These are phyloP conservation scores for Boeremia lycopersici DNA, from an alignment of 2,329 filamentous ascomycete genomes.

Conservation along the genomic window DNA sequence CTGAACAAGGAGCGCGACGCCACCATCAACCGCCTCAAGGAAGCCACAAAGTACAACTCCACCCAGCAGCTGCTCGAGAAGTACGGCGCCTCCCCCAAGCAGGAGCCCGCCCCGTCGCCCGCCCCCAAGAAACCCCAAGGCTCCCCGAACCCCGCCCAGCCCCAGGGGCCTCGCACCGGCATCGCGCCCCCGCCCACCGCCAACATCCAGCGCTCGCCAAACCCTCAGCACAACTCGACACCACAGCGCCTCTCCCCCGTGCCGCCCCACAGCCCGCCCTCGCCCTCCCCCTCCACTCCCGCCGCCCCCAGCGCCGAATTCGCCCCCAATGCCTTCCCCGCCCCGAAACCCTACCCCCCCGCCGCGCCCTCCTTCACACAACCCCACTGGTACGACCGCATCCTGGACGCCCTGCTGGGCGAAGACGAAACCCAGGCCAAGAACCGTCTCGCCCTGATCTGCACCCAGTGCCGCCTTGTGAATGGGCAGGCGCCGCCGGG, in stretches of 20 bases:
- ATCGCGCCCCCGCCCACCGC: constrained; percentile 68
- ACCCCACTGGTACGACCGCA: constrained; percentile 89
- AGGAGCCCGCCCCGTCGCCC: constrained; percentile 43
- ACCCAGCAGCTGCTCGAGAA: constrained; percentile 93
- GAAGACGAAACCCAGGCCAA: constrained; percentile 93
- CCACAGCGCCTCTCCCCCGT: constrained; percentile 28
- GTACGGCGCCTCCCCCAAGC: constrained; percentile 70
- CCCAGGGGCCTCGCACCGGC: constrained; percentile 54
- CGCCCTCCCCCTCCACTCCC: constrained; percentile 28
- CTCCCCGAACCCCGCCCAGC: constrained; percentile 33
- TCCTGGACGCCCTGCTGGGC: constrained; percentile 88
- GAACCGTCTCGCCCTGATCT: constrained; percentile 89
- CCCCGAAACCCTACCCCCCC: constrained; percentile 39
- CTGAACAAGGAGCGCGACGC: constrained; percentile 79
- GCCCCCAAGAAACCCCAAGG: constrained; percentile 40
- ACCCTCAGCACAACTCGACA: constrained; percentile 37
- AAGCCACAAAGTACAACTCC: constrained; percentile 93
- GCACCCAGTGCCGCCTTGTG: constrained; percentile 79
- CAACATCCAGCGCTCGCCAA: constrained; percentile 59
- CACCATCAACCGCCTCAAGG: constrained; percentile 93
- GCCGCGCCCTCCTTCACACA: constrained; percentile 48
- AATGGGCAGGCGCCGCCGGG: constrained; percentile 96
- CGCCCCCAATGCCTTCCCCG: constrained; percentile 71
- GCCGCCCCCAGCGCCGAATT: constrained; percentile 63
- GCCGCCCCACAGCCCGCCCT: constrained; percentile 27